Conservation (phyloP, 768 basidiomycete species). For the Suillus bovinus region DNA sequence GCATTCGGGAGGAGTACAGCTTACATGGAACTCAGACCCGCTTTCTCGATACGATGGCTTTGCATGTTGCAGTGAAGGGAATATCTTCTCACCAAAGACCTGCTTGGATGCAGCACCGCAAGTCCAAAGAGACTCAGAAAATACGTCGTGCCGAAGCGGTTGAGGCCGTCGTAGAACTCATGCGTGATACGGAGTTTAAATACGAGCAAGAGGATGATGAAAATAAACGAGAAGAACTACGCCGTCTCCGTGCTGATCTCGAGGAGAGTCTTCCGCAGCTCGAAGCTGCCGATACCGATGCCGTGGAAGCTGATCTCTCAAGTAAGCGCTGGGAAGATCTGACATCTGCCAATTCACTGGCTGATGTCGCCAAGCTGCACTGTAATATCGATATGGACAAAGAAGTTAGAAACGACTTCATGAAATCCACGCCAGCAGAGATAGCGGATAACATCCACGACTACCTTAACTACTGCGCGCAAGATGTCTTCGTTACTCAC, state of each 20-base stretch:
- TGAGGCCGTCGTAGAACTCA: constrained; percentile 56
- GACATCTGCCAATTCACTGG: constrained; percentile 88
- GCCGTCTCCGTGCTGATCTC: constrained; percentile 36
- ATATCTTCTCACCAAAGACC: constrained; percentile 95
- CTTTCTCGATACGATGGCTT: constrained; percentile 92
- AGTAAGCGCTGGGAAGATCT: constrained; percentile 88
- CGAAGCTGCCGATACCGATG: constrained; percentile 37
- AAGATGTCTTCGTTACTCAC: constrained; percentile 84
- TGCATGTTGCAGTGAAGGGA: constrained; percentile 92
- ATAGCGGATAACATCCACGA: constrained; percentile 66
- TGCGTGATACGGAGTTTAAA: constrained; percentile 41
- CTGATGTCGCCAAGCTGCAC: constrained; percentile 89
- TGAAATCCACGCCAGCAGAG: constrained; percentile 63
- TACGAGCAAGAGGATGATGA: constrained; percentile 42
- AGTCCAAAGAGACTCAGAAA: constrained; percentile 57
- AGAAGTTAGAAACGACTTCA: constrained; percentile 71
- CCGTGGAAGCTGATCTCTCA: constrained; percentile 42
- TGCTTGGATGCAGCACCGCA: constrained; percentile 86
- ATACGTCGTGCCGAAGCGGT: constrained; percentile 64
- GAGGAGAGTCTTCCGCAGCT: constrained; percentile 42
- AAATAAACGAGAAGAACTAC: constrained; percentile 38
- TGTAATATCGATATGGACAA: constrained; percentile 83
- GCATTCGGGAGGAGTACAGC: constrained; percentile 82
- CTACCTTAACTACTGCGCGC: constrained; percentile 83
- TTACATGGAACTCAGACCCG: constrained; percentile 66